Evolutionary conservation across 306 rosid genomes (phyloP), one percentile per base, ranked within the genome.

Genomic region (Canavalia ensiformis): DNA sequence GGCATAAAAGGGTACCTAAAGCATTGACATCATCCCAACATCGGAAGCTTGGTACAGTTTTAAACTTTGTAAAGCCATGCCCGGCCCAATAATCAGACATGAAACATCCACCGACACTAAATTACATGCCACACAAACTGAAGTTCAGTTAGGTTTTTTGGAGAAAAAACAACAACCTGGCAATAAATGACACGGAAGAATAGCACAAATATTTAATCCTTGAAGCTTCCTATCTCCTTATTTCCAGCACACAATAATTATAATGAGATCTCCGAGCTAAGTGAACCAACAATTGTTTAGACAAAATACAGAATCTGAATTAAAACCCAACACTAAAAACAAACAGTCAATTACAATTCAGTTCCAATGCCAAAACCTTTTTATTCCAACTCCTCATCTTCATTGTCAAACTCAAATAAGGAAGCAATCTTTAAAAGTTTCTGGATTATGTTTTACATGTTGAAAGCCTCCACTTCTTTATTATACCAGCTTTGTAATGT

Each of bases 41-140:
- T 6, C 31, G 59, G 46, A 74, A 73, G 33, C n/a, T 60, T 46
- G 18, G 37, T 11, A 46, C 25, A 18, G 33, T 58, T 8, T 56
- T 42, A 68, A 59, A 75, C 9, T 29, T n/a, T 59, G 72, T 30
- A 75, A 12, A 28, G 8, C 35, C 76, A 55, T 9, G 49, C 29
- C 66, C 10, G 10, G 47, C 81, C n/a, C 12, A 6, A 52, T 52
- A 77, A 65, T 31, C 37, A 6, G 55, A 67, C 55, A 7, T 2
- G 7, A 44, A 39, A 4, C 64, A 35, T 33, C 2, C 18, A 28
- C 51, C 50, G 50, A 33, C 28, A 18, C 13, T 50, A 47, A 8
- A 49, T 30, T 69, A 34, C 2, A 52, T 13, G 13, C 34, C 47
- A 51, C 4, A 35, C 47, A 71, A 51, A 12, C 62, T 51, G 45